A percentile compares a stretch with the other conserved stretches of the same genome.
phyloP scores from a whole-genome alignment of 2,329 filamentous ascomycete species.

The Stagonosporopsis tanaceti region DNA sequence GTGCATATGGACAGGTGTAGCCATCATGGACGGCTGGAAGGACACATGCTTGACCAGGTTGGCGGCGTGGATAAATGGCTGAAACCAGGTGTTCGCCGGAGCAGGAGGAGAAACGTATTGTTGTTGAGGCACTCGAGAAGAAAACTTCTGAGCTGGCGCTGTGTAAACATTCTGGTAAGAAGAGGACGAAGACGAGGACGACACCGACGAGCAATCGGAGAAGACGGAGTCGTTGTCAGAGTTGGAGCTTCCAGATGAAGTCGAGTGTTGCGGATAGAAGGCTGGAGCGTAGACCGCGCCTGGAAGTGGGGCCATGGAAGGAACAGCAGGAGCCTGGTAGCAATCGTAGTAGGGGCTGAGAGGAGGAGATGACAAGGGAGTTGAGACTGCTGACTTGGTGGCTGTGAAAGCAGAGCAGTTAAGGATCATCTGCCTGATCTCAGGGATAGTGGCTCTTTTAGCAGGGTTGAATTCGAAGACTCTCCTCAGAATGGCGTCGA shows the following conservation, averaged over 20 bases:
- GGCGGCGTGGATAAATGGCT: constrained; percentile 51
- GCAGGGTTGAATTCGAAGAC: constrained; percentile 89
- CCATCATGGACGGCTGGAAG: constrained; percentile 50
- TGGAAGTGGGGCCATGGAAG: constrained; percentile 44
- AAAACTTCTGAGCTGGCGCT: constrained; percentile 38
- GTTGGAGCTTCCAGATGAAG: constrained; percentile 48
- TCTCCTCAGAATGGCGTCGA: constrained; percentile 84
- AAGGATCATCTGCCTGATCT: constrained; percentile 79
- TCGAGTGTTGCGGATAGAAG: constrained; percentile 42
- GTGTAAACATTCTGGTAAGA: constrained; percentile 44
- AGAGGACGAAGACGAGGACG: constrained; percentile 47
- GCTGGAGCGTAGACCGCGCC: constrained; percentile 40
- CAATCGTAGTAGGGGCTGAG: constrained; percentile 50
- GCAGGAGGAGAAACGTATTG: constrained; percentile 49
- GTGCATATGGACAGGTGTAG: constrained; percentile 48
- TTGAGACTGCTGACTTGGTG: constrained; percentile 53
- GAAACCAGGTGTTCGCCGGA: constrained; percentile 49
- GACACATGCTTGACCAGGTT: constrained; percentile 53
- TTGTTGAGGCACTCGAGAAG: constrained; percentile 38
- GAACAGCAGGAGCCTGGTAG: constrained; percentile 39
- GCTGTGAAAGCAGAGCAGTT: constrained; percentile 78
- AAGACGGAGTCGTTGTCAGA: constrained; percentile 53
- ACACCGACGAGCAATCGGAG: constrained; percentile 49
- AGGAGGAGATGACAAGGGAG: constrained; percentile 54
- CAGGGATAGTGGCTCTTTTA: constrained; percentile 80